Evolutionary conservation across 306 rosid genomes (phyloP).

Genomic region (Sophora flavescens): DNA sequence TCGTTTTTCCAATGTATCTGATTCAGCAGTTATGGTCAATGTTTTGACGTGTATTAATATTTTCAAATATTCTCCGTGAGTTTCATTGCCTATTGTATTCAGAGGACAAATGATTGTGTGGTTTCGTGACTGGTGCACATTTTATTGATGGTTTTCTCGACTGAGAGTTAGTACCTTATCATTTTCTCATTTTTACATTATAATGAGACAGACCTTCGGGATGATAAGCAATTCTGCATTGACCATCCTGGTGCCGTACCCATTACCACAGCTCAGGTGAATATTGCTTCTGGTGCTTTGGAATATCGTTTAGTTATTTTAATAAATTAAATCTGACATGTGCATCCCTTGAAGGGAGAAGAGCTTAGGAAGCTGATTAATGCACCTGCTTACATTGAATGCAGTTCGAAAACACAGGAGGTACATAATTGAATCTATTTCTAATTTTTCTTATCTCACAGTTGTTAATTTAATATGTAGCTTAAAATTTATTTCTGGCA

Average conservation of each 20-base stretch:
- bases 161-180: slow-evolving; percentile 19
- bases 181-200: slow-evolving; percentile 40
- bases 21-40: slow-evolving; percentile 19
- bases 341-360: slow-evolving; percentile 75
- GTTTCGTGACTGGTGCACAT: slow-evolving; percentile 21
- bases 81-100: slow-evolving; percentile 15
- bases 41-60: slow-evolving; percentile 8
- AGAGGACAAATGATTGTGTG: slow-evolving; percentile 9
- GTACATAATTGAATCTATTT: slow-evolving; percentile 51
- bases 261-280: slow-evolving; percentile 89
- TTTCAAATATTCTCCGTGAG: slow-evolving; percentile 28
- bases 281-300: slow-evolving; percentile 32
- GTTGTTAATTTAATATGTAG: slow-evolving; percentile 4
- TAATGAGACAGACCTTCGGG: slow-evolving; percentile 87
- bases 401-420: slow-evolving; percentile 99
- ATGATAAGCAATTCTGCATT: slow-evolving; percentile 92
- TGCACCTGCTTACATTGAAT: slow-evolving; percentile 95
- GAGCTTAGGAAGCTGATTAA: slow-evolving; percentile 95
- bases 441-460: neutral
- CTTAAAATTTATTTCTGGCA: slow-evolving; percentile 36
- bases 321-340: slow-evolving; percentile 39
- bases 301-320: slow-evolving; percentile 11
- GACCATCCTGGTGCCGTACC: slow-evolving; percentile 99
- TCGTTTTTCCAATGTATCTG: slow-evolving; percentile 5
- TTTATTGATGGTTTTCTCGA: slow-evolving; percentile 14